Evolutionary conservation across 106 monocot genomes (phyloP), one percentile per base, ranked within the genome.

Genomic region (Platanthera guangdongensis): DNA sequence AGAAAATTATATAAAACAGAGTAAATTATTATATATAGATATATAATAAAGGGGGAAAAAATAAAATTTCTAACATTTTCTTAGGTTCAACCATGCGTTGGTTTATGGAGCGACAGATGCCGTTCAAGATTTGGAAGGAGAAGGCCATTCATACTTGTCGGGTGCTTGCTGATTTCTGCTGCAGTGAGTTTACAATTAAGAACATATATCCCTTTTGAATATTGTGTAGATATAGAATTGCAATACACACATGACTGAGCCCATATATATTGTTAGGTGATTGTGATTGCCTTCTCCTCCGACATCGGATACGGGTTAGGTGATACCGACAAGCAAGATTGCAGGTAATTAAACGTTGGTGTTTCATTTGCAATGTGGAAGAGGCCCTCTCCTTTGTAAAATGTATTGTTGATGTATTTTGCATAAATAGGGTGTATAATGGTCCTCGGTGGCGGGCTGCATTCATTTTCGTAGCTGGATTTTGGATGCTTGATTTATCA

Each of bases 401-500:
- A 32, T 65, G 8, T 65, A 32, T 65, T 32, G 32, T 65, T 32
- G 30, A 32, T 65, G 30, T 3, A 32, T 32, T 73, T 52, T n/a
- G 49, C 11, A 46, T 57, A 79, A 78, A 14, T 74, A 99, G 99
- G 60, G 81, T 80, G 32, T 94, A 92, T 51, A 86, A 77, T 78
- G 99, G 99, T 16, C 71, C 94, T 30, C 89, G 99, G 15, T 89
- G 87, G 92, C 79, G 86, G 60, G 99, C 99, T 50, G 99, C 86
- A 25, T 55, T 90, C 73, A 77, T 90, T n/a, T 99, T 82, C 77
- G 90, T 94, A 18, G 64, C 86, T 81, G 99, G 99, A 50, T 99
- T 99, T 63, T 99, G 99, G 99, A 73, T 99, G 47, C 84, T 99
- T 51, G 99, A 99, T 77, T 85, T 99, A 67, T 83, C 99, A 12